Conservation (phyloP, 164 flowering plant species). For the Annona cherimola region DNA sequence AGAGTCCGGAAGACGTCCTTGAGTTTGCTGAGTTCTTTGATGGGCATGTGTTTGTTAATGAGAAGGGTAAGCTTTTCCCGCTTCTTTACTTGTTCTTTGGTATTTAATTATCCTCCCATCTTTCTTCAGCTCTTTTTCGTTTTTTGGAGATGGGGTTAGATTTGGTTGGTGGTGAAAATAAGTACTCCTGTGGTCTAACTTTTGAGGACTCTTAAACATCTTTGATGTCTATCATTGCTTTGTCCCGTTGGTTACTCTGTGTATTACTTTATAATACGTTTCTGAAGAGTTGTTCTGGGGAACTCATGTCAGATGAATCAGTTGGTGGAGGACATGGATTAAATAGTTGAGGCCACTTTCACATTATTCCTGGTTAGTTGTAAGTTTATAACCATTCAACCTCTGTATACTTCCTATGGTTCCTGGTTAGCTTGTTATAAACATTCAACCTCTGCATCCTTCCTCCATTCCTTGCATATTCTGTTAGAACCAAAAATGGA, state of each 20-base stretch:
- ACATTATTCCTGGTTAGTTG: background rate
- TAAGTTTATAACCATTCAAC: background rate
- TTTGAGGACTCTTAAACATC: background rate
- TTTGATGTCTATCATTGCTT: no score
- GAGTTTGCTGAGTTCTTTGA: conserved; percentile 90
- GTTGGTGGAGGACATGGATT: background rate
- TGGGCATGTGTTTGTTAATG: conserved; percentile 86
- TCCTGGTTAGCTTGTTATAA: background rate
- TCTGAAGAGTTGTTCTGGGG: background rate
- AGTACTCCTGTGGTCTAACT: background rate
- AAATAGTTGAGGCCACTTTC: background rate
- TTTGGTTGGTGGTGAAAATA: background rate
- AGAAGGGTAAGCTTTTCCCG: conserved; percentile 50
- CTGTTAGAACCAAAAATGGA: no score
- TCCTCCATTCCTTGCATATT: background rate
- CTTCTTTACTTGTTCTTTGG: background rate
- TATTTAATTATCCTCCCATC: background rate
- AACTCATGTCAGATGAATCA: background rate
- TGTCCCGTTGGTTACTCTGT: no score
- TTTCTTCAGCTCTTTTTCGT: background rate
- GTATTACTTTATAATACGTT: background rate
- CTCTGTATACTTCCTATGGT: background rate
- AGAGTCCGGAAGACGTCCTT: conserved; percentile 67
- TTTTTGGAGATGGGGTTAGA: background rate
- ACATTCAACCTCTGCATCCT: background rate